Conservation (phyloP, 108 stramenopile genomes). For the Conticribra guillardii region DNA sequence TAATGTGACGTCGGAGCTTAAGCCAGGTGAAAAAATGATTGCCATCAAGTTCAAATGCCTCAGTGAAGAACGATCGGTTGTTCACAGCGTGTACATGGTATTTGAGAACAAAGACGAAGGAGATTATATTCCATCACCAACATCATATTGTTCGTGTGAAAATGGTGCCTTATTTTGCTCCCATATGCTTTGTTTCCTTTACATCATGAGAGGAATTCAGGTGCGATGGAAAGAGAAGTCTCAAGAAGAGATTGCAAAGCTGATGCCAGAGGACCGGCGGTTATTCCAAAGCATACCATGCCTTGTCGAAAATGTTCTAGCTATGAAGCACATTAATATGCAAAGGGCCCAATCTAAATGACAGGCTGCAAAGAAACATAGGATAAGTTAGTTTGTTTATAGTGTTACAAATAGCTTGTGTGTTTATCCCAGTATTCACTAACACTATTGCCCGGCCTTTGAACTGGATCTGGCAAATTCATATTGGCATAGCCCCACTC, state of each 20-base stretch:
- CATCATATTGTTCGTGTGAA: slow-evolving; percentile 5
- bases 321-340: background rate
- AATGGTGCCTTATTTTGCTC: slow-evolving; percentile 9
- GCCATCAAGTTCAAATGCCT: slow-evolving; percentile 2
- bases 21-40: background rate
- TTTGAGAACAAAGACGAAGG: slow-evolving; percentile 7
- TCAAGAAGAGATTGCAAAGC: background rate
- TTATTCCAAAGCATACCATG: background rate
- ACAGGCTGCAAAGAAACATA: background rate
- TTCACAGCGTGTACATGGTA: background rate
- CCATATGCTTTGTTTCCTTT: slow-evolving; percentile 7
- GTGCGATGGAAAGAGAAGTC: background rate
- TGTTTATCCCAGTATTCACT: slow-evolving; percentile 6
- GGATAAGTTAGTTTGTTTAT: background rate
- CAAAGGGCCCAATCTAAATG: background rate
- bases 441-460: background rate
- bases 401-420: background rate
- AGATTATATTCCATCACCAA: background rate
- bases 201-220: background rate
- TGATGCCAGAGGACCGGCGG: background rate
- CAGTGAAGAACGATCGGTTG: background rate
- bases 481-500: background rate
- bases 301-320: background rate
- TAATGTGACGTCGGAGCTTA: slow-evolving; percentile 5
- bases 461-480: background rate